Evolutionary conservation across 176 grass and related monocot species (phyloP).

Genomic region (Eleusine coracana): DNA sequence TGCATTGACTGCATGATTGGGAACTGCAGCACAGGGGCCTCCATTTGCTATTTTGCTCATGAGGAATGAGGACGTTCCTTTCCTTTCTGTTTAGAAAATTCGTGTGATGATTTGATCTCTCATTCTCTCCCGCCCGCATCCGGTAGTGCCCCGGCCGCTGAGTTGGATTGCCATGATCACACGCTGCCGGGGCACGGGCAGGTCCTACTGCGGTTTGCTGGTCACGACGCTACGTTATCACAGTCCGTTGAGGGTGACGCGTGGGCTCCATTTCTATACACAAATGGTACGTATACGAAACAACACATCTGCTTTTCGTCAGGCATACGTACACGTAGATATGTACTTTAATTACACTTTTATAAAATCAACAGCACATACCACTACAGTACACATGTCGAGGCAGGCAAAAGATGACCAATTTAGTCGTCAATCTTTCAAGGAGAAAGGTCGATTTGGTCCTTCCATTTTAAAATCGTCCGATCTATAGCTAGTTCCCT

Average conservation of each 20-base stretch:
- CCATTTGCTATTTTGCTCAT: constrained; percentile 23
- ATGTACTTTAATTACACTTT: not conserved
- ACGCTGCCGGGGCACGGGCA: constrained; percentile 3
- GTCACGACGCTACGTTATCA: constrained; percentile 26
- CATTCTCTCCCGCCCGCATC: not conserved
- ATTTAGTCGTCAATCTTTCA: constrained; percentile 4
- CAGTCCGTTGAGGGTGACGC: constrained; percentile 29
- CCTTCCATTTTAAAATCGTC: not conserved
- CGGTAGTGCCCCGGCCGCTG: not conserved
- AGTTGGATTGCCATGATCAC: constrained; percentile 54
- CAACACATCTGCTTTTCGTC: not conserved
- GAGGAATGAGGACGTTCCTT: constrained; percentile 29
- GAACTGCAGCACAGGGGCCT: not conserved
- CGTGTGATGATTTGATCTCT: constrained; percentile 39
- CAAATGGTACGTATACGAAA: not conserved
- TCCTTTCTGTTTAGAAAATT: constrained; percentile 46
- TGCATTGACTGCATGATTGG: constrained; percentile 54
- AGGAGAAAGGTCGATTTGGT: not conserved
- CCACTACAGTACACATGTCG: not conserved
- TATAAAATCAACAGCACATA: not conserved
- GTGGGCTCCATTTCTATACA: constrained; percentile 18
- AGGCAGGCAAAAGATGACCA: not conserved
- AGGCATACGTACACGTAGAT: not conserved
- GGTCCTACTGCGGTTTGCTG: constrained; percentile 31
- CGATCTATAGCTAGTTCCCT: not conserved